Base-by-base conservation (phyloP, 345 rosid species). In the Rhodomyrtus tomentosa region DNA sequence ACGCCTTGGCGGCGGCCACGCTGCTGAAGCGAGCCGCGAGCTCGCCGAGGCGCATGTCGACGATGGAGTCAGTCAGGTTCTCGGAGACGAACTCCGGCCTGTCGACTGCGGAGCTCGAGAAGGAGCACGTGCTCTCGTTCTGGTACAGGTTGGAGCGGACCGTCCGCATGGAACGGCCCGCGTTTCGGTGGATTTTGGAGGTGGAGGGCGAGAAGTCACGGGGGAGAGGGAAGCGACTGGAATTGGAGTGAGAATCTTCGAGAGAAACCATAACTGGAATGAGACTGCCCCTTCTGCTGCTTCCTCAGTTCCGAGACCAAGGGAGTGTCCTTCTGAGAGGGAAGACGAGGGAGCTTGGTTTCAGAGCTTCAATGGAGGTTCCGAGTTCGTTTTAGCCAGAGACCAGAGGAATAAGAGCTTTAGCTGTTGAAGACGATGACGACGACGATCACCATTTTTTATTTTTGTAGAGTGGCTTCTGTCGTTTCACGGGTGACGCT, bases 101-200 rank as follows among this genome's bases (percentile, higher is more conserved):
- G 87, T 90, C 91, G 73, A 91, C 85, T 50, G 83, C 82, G 6
- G 94, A 87, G 81, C 88, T 36, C 59, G 87, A 81, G 89, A 91
- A 95, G 45, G 94, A 92, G 84, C 92, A 90, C 55, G 81, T 84
- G 90, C 27, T 87, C 82, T 53, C 93, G 53, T 85, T 84, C 82
- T 84, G 95, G 90, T 87, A 93, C 76, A 95, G 81, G 54, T 83
- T 91, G 52, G 99, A 95, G 55, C 98, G 95, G 40, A 95, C 86
- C 1, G 99, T 97, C 6, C 99, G 92, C 99, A 95, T 97, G 50
- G 99, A 97, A 14, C 99, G 92, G 80, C 96, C 99, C 21, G 87
- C 58, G 72, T 89, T 90, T 53, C 98, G 98, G 89, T 87, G 88
- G 83, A 89, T 84, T 83, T 87, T 93, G 81, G 91, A 58, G 85